Conservation (phyloP, 1,139 yeast species). For the Blastobotrys raffinosifermentans region DNA sequence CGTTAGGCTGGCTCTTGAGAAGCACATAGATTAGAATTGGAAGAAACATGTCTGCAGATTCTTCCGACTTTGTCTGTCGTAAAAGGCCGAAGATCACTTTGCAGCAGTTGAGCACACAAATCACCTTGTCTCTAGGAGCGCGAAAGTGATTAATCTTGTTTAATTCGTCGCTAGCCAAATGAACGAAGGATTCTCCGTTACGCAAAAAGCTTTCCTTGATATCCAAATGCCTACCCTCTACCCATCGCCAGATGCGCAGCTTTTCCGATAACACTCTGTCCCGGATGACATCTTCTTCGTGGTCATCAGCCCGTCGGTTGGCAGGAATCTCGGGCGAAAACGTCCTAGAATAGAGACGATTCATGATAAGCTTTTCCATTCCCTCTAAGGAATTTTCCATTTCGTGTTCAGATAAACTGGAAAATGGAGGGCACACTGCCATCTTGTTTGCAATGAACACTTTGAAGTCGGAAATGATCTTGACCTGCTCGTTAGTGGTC, state of each 20-base stretch:
- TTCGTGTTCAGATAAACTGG: conserved; percentile 52
- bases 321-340: conserved; percentile 70
- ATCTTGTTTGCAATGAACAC: conserved; percentile 60
- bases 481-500: conserved; percentile 70
- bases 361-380: conserved; percentile 87
- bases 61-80: conserved; percentile 58
- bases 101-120: conserved; percentile 85
- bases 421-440: conserved; percentile 65
- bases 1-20: conserved; percentile 55
- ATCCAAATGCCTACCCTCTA: conserved; percentile 76
- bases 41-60: conserved; percentile 89
- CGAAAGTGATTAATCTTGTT: conserved; percentile 73
- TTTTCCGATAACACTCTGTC: conserved; percentile 56
- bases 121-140: conserved; percentile 92
- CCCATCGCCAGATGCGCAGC: conserved; percentile 64
- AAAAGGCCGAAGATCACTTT: conserved; percentile 86
- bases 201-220: conserved; percentile 46
- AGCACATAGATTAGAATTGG: conserved; percentile 81
- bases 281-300: conserved; percentile 53
- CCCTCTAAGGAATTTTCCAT: conserved; percentile 82
- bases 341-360: conserved; percentile 68
- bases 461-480: conserved; percentile 65
- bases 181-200: conserved; percentile 54
- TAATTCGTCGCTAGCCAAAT: conserved; percentile 62
- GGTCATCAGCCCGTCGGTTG: conserved; percentile 43